Conservation (phyloP, 176 grass and related monocot species). For the Typha latifolia region DNA sequence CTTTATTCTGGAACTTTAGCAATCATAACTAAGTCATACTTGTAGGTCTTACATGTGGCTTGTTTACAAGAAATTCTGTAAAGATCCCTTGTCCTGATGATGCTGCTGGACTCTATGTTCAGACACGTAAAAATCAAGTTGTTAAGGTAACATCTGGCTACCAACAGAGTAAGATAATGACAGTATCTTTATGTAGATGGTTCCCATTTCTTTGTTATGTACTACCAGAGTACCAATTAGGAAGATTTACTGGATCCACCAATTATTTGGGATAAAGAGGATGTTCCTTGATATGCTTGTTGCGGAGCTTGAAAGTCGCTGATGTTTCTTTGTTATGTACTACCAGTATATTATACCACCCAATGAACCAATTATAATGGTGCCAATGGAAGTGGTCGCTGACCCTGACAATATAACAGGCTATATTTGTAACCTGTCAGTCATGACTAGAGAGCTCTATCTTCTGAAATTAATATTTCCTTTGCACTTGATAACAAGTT, state of each 20-base stretch:
- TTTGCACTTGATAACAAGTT: neutral
- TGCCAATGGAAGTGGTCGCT: no score
- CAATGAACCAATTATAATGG: no score
- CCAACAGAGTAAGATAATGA: neutral
- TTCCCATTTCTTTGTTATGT: neutral
- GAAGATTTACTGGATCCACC: neutral
- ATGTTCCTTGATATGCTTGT: neutral
- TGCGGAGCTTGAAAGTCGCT: neutral
- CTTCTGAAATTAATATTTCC: neutral
- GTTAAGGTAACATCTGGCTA: conserved; percentile 48
- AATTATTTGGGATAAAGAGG: neutral
- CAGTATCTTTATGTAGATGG: neutral
- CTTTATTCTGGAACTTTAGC: neutral
- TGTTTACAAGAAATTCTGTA: conserved; percentile 64
- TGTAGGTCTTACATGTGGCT: conserved; percentile 82
- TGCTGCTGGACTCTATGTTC: conserved; percentile 73
- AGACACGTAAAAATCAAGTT: conserved; percentile 55
- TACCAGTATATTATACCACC: no score
- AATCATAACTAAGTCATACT: conserved; percentile 11
- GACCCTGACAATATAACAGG: no score
- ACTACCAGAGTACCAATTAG: neutral
- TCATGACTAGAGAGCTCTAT: no score
- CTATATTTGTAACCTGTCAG: no score
- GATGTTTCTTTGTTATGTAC: no score
- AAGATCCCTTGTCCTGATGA: conserved; percentile 81